Base-by-base conservation (phyloP, 352 stramenopile species). In the Phytophthora crassamura region DNA sequence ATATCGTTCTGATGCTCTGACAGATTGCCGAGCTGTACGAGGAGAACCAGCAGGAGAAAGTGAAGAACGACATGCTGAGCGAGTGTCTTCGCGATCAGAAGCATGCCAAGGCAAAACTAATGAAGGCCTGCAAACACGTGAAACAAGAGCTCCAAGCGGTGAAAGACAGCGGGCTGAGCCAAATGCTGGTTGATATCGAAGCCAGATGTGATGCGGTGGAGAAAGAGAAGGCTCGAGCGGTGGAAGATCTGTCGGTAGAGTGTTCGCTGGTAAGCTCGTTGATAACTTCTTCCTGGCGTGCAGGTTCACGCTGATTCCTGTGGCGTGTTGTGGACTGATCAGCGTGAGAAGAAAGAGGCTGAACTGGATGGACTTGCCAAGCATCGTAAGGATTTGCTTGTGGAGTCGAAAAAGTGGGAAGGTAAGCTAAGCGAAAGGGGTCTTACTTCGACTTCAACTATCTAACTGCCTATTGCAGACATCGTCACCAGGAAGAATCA, bases 21-120 rank as follows among this genome's bases (percentile, higher is more conserved):
- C 32, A 91, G 83, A 82, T 90, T 50, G 70, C 77, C 38, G 59
- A 79, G 16, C 30, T 94, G 28, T 94, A 91, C 32, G 75, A 86
- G 41, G 86, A 94, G 39, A 78, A 90, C 25, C 67, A 88, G 38
- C 70, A 86, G 39, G 80, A 91, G 51, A 91, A 89, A 52, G 63
- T 86, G 28, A 84, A 88, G 40, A 89, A 84, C 51, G 74, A 86
- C 36, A 87, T 89, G 82, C 57, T 94, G 36, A 73, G 33, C 28
- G 82, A 86, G 42, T 89, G 82, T 28, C 65, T 94, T 3, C 75
- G 75, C 4, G 80, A 92, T 25, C 82, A 91, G 35, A 92, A 94
- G 43, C 67, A 79, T 30, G 57, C 77, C n/a, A 94, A 90, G 39
- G 20, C 63, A 0, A 94, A 94, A 55, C 67, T 88, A 4, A 80